Evolutionary conservation across 805 yeast species (phyloP).

Genomic region (Starmerella vaccinii): DNA sequence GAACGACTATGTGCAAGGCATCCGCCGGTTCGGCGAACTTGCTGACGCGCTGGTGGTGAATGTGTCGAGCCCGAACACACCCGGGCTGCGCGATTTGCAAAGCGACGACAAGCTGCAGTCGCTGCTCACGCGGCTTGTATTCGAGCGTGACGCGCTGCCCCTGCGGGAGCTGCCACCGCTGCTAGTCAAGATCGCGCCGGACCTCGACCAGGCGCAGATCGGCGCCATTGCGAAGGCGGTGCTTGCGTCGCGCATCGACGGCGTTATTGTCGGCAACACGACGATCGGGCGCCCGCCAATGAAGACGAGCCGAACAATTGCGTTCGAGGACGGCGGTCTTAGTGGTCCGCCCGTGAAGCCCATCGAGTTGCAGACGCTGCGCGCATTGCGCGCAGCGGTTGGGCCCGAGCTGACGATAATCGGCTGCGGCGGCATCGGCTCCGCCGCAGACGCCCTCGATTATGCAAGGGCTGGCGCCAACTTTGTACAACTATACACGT

Average conservation of each 20-base stretch:
- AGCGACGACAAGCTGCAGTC: slow-evolving; percentile 59
- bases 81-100: slow-evolving; percentile 84
- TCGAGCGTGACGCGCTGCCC: slow-evolving; percentile 51
- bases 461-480: slow-evolving; percentile 90
- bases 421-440: slow-evolving; percentile 92
- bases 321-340: slow-evolving; percentile 59
- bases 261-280: slow-evolving; percentile 86
- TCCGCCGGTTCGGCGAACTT: slow-evolving; percentile 62
- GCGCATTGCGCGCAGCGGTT: slow-evolving; percentile 60
- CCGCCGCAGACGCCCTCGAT: slow-evolving; percentile 80
- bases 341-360: slow-evolving; percentile 90
- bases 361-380: slow-evolving; percentile 59
- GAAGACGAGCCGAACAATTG: slow-evolving; percentile 38
- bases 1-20: slow-evolving; percentile 76
- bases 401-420: slow-evolving; percentile 66
- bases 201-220: slow-evolving; percentile 69
- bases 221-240: slow-evolving; percentile 75
- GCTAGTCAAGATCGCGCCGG: slow-evolving; percentile 89
- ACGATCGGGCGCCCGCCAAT: slow-evolving; percentile 76
- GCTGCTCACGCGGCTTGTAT: slow-evolving; percentile 56
- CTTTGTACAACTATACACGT: slow-evolving; percentile 77
- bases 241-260: slow-evolving; percentile 68
- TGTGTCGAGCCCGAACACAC: slow-evolving; percentile 93
- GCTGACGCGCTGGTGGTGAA: slow-evolving; percentile 88
- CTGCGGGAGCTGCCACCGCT: slow-evolving; percentile 56